phyloP scores from a whole-genome alignment of 495 filamentous ascomycete genomes.

The Parathielavia appendiculata region DNA sequence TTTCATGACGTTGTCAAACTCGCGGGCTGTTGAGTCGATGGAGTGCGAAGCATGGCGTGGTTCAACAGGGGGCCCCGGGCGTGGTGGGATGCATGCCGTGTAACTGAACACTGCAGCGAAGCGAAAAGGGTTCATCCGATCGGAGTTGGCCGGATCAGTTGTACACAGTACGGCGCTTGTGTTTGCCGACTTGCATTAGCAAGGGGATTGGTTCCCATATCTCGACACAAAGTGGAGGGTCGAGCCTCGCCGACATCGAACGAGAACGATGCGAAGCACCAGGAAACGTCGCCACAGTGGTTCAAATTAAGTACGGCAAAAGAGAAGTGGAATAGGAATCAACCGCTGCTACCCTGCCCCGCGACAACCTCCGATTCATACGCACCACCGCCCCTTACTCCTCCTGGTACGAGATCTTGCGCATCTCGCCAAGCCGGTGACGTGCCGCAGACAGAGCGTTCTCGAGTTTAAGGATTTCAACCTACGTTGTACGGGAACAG shows the following conservation, averaged over 20 bases:
- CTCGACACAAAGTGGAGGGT: neutral
- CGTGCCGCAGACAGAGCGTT: slow-evolving; percentile 77
- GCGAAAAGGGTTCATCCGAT: no score
- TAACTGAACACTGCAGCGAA: no score
- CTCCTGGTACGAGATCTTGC: slow-evolving; percentile 96
- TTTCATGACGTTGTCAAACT: no score
- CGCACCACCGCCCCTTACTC: slow-evolving; percentile 38
- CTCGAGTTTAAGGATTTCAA: slow-evolving; percentile 95
- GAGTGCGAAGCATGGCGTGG: no score
- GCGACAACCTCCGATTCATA: neutral
- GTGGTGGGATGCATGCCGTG: no score
- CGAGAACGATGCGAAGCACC: neutral
- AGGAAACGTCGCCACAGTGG: neutral
- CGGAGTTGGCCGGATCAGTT: no score
- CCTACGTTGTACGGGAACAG: slow-evolving; percentile 46
- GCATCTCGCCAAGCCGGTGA: slow-evolving; percentile 89
- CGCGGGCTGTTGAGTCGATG: no score
- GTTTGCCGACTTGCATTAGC: neutral
- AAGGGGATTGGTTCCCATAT: neutral
- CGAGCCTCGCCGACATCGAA: neutral
- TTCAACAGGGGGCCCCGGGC: no score
- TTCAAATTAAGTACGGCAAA: slow-evolving; percentile 12
- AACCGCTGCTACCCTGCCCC: neutral
- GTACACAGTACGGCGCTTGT: no score
- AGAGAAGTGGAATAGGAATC: neutral